Percentiles rank a stretch among this genome's conserved stretches.
These are phyloP conservation scores for Cunninghamia lanceolata DNA, from an alignment of 75 land plant species.

Conservation along the genomic window DNA sequence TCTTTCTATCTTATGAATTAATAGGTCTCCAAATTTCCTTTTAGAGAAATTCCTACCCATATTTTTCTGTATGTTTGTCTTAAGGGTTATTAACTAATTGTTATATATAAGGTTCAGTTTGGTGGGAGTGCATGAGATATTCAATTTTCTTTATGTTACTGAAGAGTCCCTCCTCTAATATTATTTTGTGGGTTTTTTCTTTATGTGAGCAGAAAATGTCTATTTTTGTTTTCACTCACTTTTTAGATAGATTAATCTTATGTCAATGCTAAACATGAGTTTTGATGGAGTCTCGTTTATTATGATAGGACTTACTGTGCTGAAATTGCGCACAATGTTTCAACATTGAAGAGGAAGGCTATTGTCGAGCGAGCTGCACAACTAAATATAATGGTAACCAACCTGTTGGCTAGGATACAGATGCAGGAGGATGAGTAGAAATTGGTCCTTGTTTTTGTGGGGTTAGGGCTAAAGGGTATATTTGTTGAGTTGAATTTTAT, in stretches of 20 bases:
- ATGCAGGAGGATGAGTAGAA: slow-evolving; percentile 17
- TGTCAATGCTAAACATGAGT: not conserved
- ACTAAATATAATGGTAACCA: slow-evolving; percentile 25
- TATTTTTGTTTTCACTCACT: not conserved
- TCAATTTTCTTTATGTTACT: not conserved
- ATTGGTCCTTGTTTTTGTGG: not conserved
- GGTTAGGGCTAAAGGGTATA: not conserved
- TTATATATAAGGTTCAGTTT: not conserved
- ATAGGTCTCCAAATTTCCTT: not conserved
- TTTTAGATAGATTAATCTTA: not conserved
- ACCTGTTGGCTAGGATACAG: slow-evolving; percentile 12
- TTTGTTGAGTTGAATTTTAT: not conserved
- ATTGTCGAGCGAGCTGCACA: slow-evolving; percentile 53
- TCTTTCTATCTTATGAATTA: not conserved
- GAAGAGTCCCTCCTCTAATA: no score
- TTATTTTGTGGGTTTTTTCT: no score
- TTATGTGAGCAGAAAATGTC: not conserved
- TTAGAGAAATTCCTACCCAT: not conserved
- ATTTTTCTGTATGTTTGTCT: not conserved
- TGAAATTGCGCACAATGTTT: slow-evolving; percentile 53
- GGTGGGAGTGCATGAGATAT: not conserved
- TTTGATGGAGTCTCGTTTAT: not conserved
- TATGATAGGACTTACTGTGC: slow-evolving; percentile 38
- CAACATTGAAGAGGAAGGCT: slow-evolving; percentile 45
- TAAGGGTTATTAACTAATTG: not conserved